These are phyloP conservation scores for Edaphochlamys debaryana DNA, from an alignment of 139 green algal genomes.

Conservation along the genomic window DNA sequence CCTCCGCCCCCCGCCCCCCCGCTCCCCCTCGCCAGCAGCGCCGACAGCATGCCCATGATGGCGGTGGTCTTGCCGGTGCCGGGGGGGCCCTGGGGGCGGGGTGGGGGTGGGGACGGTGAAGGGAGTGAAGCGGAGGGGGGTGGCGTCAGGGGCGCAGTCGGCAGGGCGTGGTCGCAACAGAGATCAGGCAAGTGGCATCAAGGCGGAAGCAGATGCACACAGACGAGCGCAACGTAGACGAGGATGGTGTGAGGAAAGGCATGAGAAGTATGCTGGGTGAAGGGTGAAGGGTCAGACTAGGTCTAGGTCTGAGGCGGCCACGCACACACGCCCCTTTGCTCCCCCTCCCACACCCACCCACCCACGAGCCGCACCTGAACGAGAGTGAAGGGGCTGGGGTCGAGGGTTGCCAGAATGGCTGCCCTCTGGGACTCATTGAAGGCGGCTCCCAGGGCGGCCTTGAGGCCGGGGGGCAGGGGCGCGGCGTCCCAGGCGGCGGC, in stretches of 20 bases:
- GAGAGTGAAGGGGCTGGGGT: conserved; percentile 14
- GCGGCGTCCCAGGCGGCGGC: neutral
- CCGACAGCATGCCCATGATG: conserved; percentile 73
- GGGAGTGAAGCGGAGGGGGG: too few species aligned
- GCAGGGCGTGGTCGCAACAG: too few species aligned
- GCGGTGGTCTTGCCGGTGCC: conserved; percentile 77
- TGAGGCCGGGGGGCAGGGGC: conserved; percentile 42
- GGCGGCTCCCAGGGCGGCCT: conserved; percentile 27
- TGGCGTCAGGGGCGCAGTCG: too few species aligned
- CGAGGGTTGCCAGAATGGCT: conserved; percentile 58
- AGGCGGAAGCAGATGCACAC: too few species aligned
- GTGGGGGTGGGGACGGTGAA: too few species aligned
- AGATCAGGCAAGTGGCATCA: neutral
- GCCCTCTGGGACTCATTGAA: conserved; percentile 76
- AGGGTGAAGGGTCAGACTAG: too few species aligned
- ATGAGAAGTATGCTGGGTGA: too few species aligned
- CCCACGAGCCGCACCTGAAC: conserved; percentile 34
- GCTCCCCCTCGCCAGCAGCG: conserved; percentile 46
- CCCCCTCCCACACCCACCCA: too few species aligned
- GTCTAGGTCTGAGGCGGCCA: too few species aligned
- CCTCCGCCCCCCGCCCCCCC: neutral
- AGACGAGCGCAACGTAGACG: neutral
- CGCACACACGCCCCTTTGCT: too few species aligned
- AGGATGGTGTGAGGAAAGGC: too few species aligned
- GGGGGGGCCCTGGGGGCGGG: conserved; percentile 63